Evolutionary conservation across 169 alveolate genomes (phyloP), one percentile per base, ranked within the genome.

Genomic region (Cryptosporidium sp.): DNA sequence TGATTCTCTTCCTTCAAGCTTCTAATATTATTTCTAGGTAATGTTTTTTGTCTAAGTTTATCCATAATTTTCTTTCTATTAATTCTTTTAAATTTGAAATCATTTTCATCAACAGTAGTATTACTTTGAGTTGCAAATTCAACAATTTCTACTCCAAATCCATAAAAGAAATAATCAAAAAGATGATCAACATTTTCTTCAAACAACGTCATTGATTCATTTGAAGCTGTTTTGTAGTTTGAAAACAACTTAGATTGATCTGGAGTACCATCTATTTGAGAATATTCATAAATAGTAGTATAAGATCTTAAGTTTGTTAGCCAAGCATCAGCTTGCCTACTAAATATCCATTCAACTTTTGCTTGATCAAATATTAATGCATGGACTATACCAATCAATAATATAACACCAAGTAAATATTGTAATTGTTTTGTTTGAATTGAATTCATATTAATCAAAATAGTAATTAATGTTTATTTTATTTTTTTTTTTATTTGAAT

Each of bases 311-410:
- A 31, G 31, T 80, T 80, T 6, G 75, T 14, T 23, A 80, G 23
- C 89, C 89, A 80, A 3, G 75, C 35, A 23, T 80, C 89, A 21
- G 89, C 89, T 33, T 80, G 89, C 35, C 89, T 80, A 56, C 89
- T 80, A 48, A 80, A 80, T 18, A 80, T 80, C 89, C 89, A 80
- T 0, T 65, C 75, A 29, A 48, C 42, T 26, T 80, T 80, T 14
- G 89, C 80, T 56, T 80, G 89, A 33, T 80, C 89, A 29, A 80
- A 80, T 12, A 80, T 23, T 16, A 80, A 31, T 62, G 80, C 35
- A 80, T 80, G 42, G 16, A 62, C 89, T 18, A 65, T 60, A 42
- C 75, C 42, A 1, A 52, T 4, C 6, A 73, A 31, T 37, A 56
- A 58, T 2, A 58, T 14, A 56, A 33, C 12, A n/a, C 29, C 51